A percentile compares a stretch with the other conserved stretches of the same genome.
These are phyloP conservation scores for Medicago arabica DNA, from an alignment of 306 rosid genomes.

Conservation along the genomic window DNA sequence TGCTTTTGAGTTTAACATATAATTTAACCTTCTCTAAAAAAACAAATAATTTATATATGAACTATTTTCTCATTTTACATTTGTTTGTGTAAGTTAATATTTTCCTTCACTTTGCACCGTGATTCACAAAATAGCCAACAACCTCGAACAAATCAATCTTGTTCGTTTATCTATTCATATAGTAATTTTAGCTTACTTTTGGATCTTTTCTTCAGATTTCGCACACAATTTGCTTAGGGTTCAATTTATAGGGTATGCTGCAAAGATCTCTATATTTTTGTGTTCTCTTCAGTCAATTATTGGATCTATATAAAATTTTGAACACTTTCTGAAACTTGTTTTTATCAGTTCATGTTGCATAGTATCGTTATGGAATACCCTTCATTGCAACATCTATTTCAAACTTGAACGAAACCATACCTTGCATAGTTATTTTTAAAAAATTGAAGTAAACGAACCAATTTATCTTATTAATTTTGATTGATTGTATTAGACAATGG, in stretches of 20 bases:
- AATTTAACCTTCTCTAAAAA: too few species aligned
- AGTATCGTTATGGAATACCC: too few species aligned
- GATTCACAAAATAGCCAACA: not conserved
- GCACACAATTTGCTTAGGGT: not conserved
- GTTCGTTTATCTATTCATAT: not conserved
- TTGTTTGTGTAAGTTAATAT: too few species aligned
- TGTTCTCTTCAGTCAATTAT: not conserved
- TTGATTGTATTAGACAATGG: not conserved
- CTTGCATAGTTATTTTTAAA: too few species aligned
- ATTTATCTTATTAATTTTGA: too few species aligned
- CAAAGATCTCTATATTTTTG: not conserved
- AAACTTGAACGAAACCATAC: too few species aligned
- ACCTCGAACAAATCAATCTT: not conserved
- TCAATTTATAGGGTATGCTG: not conserved
- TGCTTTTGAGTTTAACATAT: too few species aligned
- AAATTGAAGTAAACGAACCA: too few species aligned
- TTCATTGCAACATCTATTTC: too few species aligned
- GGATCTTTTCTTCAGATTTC: not conserved
- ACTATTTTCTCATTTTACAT: too few species aligned
- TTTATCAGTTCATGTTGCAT: not conserved
- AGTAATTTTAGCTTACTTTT: not conserved
- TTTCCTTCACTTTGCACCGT: not conserved
- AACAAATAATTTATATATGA: too few species aligned
- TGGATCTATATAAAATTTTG: not conserved
- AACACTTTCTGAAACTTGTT: not conserved